Percentiles rank a stretch among this genome's conserved stretches.
phyloP scores from a whole-genome alignment of 2,329 filamentous ascomycete species.

The Cladosporium halotolerans region DNA sequence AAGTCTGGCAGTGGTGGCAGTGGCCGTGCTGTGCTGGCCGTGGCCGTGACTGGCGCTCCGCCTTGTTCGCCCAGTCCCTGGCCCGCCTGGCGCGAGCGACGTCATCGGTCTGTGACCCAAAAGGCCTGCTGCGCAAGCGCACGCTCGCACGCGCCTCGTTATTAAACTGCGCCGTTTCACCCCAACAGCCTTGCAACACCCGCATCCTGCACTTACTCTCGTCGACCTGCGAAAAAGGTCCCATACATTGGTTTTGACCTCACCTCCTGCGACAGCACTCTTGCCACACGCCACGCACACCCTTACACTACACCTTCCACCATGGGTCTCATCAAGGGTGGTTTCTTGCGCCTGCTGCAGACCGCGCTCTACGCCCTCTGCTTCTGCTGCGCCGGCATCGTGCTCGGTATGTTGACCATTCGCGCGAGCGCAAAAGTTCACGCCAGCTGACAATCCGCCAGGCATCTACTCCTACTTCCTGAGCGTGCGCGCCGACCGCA shows the following conservation, averaged over 20 bases:
- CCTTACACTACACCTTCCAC: background rate
- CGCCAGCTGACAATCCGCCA: background rate
- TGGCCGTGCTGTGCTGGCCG: no score
- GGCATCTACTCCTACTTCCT: slow-evolving; percentile 71
- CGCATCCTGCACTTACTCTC: slow-evolving; percentile 2
- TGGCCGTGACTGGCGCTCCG: no score
- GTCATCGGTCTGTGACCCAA: no score
- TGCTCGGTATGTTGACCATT: slow-evolving; percentile 53
- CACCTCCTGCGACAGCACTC: background rate
- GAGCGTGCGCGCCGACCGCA: slow-evolving; percentile 60
- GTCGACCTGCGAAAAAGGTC: slow-evolving; percentile 1
- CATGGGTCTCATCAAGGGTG: slow-evolving; percentile 40
- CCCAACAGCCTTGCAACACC: slow-evolving; percentile 5
- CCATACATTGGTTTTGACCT: background rate
- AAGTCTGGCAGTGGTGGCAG: no score
- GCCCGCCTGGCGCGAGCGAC: no score
- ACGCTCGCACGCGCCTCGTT: background rate
- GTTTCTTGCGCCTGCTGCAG: slow-evolving; percentile 61
- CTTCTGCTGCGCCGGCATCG: slow-evolving; percentile 64
- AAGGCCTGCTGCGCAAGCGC: background rate
- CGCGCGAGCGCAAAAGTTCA: slow-evolving; percentile 16
- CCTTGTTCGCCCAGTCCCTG: no score
- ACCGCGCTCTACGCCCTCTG: slow-evolving; percentile 68
- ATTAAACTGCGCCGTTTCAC: background rate
- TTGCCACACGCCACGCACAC: background rate